Evolutionary conservation across 306 rosid species (phyloP).

Genomic region (Sindora glabra): DNA sequence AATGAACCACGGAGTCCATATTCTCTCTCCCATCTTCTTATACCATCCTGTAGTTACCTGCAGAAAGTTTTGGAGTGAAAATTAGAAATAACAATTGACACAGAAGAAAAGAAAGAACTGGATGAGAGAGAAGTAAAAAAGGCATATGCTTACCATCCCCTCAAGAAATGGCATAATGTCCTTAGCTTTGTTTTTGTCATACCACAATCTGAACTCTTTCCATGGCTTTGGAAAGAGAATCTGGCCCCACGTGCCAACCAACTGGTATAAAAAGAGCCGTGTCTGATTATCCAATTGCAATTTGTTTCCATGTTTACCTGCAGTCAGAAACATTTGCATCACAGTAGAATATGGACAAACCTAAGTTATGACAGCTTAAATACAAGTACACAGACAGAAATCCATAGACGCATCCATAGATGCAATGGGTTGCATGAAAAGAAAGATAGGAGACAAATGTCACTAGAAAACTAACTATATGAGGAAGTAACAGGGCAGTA

Average conservation of each 20-base stretch:
- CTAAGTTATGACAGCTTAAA: background rate
- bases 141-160: slow-evolving; percentile 64
- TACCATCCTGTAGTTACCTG: slow-evolving; percentile 96
- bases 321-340: slow-evolving; percentile 9
- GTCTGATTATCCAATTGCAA: slow-evolving; percentile 51
- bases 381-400: too few species aligned
- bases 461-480: background rate
- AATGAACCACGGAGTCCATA: slow-evolving; percentile 99
- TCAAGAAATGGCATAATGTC: slow-evolving; percentile 69
- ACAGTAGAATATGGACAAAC: background rate
- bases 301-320: slow-evolving; percentile 91
- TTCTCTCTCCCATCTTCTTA: slow-evolving; percentile 82
- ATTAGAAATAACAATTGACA: slow-evolving; percentile 10
- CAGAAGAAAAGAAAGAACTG: background rate
- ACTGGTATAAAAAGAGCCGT: slow-evolving; percentile 66
- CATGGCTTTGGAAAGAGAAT: slow-evolving; percentile 95
- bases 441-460: background rate
- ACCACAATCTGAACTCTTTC: slow-evolving; percentile 99
- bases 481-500: background rate
- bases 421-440: background rate
- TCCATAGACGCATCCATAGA: too few species aligned
- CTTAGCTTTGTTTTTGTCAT: slow-evolving; percentile 69
- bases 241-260: slow-evolving; percentile 99
- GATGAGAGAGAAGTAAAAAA: slow-evolving; percentile 6
- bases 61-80: slow-evolving; percentile 19